Evolutionary conservation across 1,284 basidiomycete species (phyloP).

Genomic region (Cutaneotrichosporon sp.): DNA sequence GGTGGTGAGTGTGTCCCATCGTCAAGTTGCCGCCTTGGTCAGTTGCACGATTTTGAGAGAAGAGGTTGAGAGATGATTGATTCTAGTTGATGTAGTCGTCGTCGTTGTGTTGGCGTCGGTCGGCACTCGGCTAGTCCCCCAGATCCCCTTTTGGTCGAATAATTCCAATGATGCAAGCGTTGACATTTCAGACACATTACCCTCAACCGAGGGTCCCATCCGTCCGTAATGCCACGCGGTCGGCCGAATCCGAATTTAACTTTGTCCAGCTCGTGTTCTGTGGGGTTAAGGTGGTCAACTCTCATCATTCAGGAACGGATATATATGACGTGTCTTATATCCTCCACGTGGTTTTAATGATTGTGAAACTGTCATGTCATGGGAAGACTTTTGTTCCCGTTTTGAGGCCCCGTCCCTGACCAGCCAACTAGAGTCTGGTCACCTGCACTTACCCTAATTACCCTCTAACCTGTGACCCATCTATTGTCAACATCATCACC

Average conservation of each 20-base stretch:
- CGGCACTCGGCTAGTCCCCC: not conserved
- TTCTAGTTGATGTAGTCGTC: not conserved
- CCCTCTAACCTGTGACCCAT: not conserved
- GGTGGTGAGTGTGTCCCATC: constrained; percentile 6
- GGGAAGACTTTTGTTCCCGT: not conserved
- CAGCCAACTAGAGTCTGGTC: not conserved
- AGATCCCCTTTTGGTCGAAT: not conserved
- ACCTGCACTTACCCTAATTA: not conserved
- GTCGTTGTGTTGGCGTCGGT: not conserved
- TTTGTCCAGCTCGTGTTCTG: not conserved
- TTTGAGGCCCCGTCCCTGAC: not conserved
- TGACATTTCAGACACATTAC: not conserved
- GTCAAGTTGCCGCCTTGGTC: not conserved
- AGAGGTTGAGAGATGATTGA: not conserved
- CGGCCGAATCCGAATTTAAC: not conserved
- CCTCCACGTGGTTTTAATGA: not conserved
- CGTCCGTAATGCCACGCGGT: not conserved
- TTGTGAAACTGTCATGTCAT: not conserved
- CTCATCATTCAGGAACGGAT: not conserved
- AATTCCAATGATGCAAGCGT: not conserved
- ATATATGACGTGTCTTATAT: not conserved
- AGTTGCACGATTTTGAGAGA: not conserved
- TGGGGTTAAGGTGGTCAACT: not conserved
- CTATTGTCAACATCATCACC: not conserved
- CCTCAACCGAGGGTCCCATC: no score